phyloP scores from a whole-genome alignment of 495 filamentous ascomycete genomes.

The Cryomyces minteri region DNA sequence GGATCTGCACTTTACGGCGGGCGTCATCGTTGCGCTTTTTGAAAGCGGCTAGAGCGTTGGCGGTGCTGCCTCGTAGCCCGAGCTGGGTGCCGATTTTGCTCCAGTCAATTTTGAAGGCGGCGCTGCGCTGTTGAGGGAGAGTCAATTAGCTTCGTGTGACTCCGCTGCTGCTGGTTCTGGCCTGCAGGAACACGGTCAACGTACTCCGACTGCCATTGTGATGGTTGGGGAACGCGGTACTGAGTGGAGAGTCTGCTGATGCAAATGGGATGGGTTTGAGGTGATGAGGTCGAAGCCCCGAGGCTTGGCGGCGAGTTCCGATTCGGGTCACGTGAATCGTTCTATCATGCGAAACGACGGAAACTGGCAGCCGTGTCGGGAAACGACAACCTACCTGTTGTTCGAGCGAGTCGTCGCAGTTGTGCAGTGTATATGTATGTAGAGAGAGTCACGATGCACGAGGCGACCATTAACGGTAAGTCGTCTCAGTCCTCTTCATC shows the following conservation, averaged over 20 bases:
- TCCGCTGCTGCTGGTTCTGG: background rate
- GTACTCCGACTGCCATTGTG: constrained; percentile 80
- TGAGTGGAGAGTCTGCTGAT: constrained; percentile 27
- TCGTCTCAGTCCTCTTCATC: too few relatives aligned
- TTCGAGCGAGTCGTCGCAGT: too few relatives aligned
- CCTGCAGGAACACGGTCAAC: constrained; percentile 20
- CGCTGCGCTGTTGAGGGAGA: constrained; percentile 56
- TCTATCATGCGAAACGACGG: too few relatives aligned
- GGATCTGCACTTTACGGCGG: constrained; percentile 70
- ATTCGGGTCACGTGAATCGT: too few relatives aligned
- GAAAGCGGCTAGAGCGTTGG: constrained; percentile 75
- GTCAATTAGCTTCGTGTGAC: constrained; percentile 7
- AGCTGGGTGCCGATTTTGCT: constrained; percentile 75
- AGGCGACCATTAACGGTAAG: too few relatives aligned
- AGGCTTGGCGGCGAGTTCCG: too few relatives aligned
- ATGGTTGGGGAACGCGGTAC: constrained; percentile 24
- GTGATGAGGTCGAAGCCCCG: background rate
- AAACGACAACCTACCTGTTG: too few relatives aligned
- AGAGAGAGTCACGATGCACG: too few relatives aligned
- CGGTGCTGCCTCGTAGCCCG: constrained; percentile 89
- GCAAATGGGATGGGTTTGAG: constrained; percentile 23
- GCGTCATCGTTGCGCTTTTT: constrained; percentile 99
- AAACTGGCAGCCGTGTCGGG: too few relatives aligned
- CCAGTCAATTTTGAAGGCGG: constrained; percentile 99
- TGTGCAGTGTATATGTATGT: too few relatives aligned